These are phyloP conservation scores for Pseudophaeomoniella oleicola DNA, from an alignment of 2,329 filamentous ascomycete genomes.

Conservation along the genomic window DNA sequence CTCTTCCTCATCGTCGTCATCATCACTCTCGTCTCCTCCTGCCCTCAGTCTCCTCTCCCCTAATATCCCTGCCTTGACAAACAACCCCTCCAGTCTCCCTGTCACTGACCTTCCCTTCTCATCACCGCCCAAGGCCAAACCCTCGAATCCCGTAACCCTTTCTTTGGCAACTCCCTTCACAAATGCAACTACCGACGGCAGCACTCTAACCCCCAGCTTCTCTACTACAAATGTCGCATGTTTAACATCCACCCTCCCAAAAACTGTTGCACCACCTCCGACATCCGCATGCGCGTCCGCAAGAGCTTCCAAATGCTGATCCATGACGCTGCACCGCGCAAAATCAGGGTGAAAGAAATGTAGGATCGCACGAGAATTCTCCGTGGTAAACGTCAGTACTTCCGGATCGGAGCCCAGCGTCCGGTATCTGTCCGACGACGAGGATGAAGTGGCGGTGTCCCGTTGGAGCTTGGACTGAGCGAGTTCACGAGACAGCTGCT, in stretches of 20 bases:
- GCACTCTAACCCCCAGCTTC: constrained; percentile 28
- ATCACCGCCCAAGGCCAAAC: constrained; percentile 21
- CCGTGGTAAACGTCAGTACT: constrained; percentile 46
- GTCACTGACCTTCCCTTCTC: constrained; percentile 27
- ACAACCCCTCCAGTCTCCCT: constrained; percentile 24
- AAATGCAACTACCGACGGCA: constrained; percentile 35
- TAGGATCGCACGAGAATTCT: constrained; percentile 41
- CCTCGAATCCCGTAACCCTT: constrained; percentile 32
- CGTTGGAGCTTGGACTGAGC: constrained; percentile 29
- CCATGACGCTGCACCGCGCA: constrained; percentile 47
- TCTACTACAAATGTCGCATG: constrained; percentile 32
- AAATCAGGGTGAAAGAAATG: constrained; percentile 54
- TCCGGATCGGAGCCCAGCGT: constrained; percentile 36
- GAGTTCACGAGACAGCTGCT: constrained; percentile 45
- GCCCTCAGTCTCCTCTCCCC: constrained; percentile 18
- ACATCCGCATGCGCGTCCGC: constrained; percentile 17
- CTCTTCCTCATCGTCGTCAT: constrained; percentile 12
- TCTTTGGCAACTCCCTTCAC: constrained; percentile 29
- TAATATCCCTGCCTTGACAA: constrained; percentile 24
- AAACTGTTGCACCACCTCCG: constrained; percentile 16
- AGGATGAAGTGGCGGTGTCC: constrained; percentile 10
- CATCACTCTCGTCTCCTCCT: constrained; percentile 12
- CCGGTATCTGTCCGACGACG: constrained; percentile 17
- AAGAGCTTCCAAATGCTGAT: constrained; percentile 37
- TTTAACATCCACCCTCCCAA: constrained; percentile 30